Percentiles rank a stretch among this genome's conserved stretches.
Evolutionary conservation across 495 filamentous ascomycete genomes (phyloP).

Genomic region (Haplographium delicatum): DNA sequence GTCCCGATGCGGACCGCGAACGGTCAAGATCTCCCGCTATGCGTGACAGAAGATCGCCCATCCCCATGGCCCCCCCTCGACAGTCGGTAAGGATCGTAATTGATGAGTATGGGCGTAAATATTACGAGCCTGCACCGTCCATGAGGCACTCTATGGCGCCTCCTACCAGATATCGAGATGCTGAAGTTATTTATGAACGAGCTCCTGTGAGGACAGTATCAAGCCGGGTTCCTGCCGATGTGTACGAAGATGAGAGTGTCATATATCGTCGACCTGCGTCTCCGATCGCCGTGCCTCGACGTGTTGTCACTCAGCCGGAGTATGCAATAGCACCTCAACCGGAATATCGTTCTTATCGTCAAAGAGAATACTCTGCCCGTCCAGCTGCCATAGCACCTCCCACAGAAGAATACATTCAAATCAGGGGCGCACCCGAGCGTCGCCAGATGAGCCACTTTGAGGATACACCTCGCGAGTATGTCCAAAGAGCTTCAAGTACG

Average conservation of each 20-base stretch:
- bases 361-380: constrained; percentile 42
- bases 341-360: constrained; percentile 41
- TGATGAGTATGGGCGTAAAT: constrained; percentile 67
- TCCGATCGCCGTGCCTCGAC: constrained; percentile 35
- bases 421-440: constrained; percentile 32
- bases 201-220: constrained; percentile 45
- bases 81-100: constrained; percentile 56
- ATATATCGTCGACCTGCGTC: constrained; percentile 37
- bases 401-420: constrained; percentile 33
- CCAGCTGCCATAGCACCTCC: constrained; percentile 30
- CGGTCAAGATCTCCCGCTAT: constrained; percentile 54
- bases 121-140: constrained; percentile 46
- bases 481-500: constrained; percentile 27
- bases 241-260: constrained; percentile 40
- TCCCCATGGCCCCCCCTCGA: constrained; percentile 53
- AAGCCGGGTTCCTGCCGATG: constrained; percentile 40
- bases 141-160: constrained; percentile 40
- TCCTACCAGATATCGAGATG: constrained; percentile 33
- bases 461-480: constrained; percentile 42
- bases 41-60: constrained; percentile 41
- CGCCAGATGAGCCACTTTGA: constrained; percentile 30
- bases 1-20: constrained; percentile 45
- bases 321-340: constrained; percentile 26
- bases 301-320: constrained; percentile 50
- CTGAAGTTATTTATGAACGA: constrained; percentile 43